A percentile compares a stretch with the other conserved stretches of the same genome.
These are phyloP conservation scores for Mycosphaerella arachidis DNA, from an alignment of 2,329 filamentous ascomycete species.

Conservation along the genomic window DNA sequence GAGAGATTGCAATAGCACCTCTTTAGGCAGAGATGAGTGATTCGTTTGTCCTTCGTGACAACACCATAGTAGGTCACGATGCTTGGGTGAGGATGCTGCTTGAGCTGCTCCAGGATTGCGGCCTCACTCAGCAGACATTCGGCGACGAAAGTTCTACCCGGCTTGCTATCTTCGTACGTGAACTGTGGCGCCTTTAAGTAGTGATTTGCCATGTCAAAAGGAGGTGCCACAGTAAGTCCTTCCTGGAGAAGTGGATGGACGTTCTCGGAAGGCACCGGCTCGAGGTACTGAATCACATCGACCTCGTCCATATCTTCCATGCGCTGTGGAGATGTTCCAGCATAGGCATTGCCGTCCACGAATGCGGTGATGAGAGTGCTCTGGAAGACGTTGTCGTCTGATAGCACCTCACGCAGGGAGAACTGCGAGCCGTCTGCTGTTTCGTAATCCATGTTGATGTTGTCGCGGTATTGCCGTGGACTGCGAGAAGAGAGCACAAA, in stretches of 20 bases:
- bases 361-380: slow-evolving; percentile 26
- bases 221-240: slow-evolving; percentile 16
- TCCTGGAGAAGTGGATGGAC: slow-evolving; percentile 24
- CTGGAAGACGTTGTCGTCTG: slow-evolving; percentile 13
- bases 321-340: slow-evolving; percentile 16
- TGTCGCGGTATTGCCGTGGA: neutral
- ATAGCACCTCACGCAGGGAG: slow-evolving; percentile 23
- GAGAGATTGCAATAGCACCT: slow-evolving; percentile 26
- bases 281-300: slow-evolving; percentile 22
- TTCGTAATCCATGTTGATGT: slow-evolving; percentile 26
- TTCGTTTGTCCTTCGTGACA: slow-evolving; percentile 24
- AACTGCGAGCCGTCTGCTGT: slow-evolving; percentile 29
- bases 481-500: neutral
- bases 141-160: slow-evolving; percentile 29
- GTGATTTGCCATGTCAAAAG: slow-evolving; percentile 18
- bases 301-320: slow-evolving; percentile 24
- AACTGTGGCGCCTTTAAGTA: slow-evolving; percentile 33
- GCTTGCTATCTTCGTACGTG: slow-evolving; percentile 25
- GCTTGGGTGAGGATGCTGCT: slow-evolving; percentile 28
- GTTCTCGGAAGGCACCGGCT: slow-evolving; percentile 25
- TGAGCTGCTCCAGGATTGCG: slow-evolving; percentile 24
- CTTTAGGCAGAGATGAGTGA: slow-evolving; percentile 29
- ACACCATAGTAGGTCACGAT: slow-evolving; percentile 31
- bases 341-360: slow-evolving; percentile 27
- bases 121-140: slow-evolving; percentile 29